Conservation (phyloP, 495 filamentous ascomycete species). For the Coniosporium apollinis region DNA sequence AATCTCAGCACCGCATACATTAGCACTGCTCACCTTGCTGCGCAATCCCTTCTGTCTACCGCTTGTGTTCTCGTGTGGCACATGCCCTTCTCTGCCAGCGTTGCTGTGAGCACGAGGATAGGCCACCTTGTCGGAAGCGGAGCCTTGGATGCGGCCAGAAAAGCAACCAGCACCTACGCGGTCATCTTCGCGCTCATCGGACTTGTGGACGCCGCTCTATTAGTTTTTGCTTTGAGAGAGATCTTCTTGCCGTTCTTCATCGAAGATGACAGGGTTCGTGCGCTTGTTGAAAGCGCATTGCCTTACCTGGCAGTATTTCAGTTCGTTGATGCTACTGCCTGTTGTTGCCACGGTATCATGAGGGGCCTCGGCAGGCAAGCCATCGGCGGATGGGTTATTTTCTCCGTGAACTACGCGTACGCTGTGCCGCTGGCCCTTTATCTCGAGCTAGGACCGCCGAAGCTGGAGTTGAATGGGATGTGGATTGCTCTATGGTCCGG, state of each 20-base stretch:
- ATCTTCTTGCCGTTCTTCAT: constrained; percentile 24
- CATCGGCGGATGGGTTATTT: constrained; percentile 4
- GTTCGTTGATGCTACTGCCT: constrained; percentile 21
- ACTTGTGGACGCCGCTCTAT: constrained; percentile 18
- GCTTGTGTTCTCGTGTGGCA: constrained; percentile 9
- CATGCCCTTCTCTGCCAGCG: constrained; percentile 34
- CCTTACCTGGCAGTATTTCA: constrained; percentile 18
- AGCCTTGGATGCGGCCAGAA: constrained; percentile 51
- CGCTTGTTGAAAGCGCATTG: constrained; percentile 13
- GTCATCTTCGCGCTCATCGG: constrained; percentile 19
- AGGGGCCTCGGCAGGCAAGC: constrained; percentile 10
- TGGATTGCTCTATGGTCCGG: constrained; percentile 2
- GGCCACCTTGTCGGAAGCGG: constrained; percentile 53
- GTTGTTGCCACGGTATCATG: constrained; percentile 7
- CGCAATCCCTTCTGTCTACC: constrained; percentile 13
- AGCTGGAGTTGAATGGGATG: constrained; percentile 2
- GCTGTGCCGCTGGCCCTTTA: constrained; percentile 4
- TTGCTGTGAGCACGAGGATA: constrained; percentile 45
- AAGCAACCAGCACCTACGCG: constrained; percentile 46
- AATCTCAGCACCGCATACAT: constrained; percentile 10
- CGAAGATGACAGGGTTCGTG: constrained; percentile 22
- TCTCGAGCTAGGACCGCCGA: constrained; percentile 6
- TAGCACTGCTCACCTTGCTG: constrained; percentile 10
- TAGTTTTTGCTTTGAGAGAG: constrained; percentile 20
- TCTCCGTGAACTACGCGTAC: constrained; percentile 5